Evolutionary conservation across 1,139 yeast species (phyloP).

Genomic region (Geotrichum australiense): DNA sequence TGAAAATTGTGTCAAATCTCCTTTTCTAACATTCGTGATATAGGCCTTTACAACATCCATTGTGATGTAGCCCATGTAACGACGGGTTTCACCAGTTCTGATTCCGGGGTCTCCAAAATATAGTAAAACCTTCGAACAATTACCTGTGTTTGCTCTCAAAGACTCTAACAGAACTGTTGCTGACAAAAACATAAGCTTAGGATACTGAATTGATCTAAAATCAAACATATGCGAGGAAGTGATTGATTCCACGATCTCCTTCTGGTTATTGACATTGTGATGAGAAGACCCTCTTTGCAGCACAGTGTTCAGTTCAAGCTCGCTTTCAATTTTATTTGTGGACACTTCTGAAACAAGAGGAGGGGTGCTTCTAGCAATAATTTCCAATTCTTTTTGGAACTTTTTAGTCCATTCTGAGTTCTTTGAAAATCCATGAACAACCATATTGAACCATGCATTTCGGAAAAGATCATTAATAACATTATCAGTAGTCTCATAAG

Average conservation of each 20-base stretch:
- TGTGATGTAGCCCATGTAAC: constrained; percentile 60
- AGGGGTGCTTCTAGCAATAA: constrained; percentile 83
- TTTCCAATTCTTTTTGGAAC: constrained; percentile 45
- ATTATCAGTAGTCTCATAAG: constrained; percentile 41
- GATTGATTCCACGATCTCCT: constrained; percentile 39
- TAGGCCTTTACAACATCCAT: constrained; percentile 54
- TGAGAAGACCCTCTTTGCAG: constrained; percentile 85
- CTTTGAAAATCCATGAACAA: constrained; percentile 76
- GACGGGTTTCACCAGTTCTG: constrained; percentile 63
- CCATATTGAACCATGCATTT: constrained; percentile 92
- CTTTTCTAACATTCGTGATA: constrained; percentile 40
- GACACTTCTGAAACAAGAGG: constrained; percentile 86
- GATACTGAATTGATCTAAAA: constrained; percentile 53
- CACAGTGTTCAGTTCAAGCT: constrained; percentile 85
- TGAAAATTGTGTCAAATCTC: constrained; percentile 41
- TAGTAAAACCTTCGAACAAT: constrained; percentile 63
- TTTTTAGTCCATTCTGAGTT: constrained; percentile 50
- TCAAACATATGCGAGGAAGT: constrained; percentile 29
- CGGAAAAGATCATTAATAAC: constrained; percentile 56
- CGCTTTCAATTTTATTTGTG: constrained; percentile 83
- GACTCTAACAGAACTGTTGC: constrained; percentile 75
- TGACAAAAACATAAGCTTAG: constrained; percentile 82
- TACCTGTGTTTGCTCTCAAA: constrained; percentile 71
- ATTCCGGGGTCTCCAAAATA: constrained; percentile 87
- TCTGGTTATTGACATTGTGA: constrained; percentile 71